Base-by-base conservation (phyloP, 106 monocot species). In the Phalaenopsis equestris region DNA sequence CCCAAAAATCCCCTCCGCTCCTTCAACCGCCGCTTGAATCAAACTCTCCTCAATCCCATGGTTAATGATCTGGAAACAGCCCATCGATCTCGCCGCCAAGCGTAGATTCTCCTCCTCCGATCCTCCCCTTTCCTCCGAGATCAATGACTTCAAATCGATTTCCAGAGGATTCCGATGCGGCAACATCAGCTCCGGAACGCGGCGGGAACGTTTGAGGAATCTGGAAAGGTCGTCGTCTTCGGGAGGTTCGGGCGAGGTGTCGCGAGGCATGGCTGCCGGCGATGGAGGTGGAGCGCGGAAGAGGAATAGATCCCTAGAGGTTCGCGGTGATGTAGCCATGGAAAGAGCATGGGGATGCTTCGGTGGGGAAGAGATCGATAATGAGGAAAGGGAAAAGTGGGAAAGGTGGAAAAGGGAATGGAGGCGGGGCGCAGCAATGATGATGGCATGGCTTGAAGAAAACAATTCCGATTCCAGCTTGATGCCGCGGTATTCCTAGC, bases 271-370 rank as follows among this genome's bases (percentile, higher is more conserved):
- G 14, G 37, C 64, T 1, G 47, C 68, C 30, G 48, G 52, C 49
- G 42, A 55, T 42, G 81, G 87, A 9, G 87, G 87, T 55, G 87
- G 87, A 6, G 84, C 87, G 10, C 79, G 87, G 79, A 41, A 87
- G 55, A 79, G 78, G 0, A 77, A 41, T 18, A 58, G 79, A 30
- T 38, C 55, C 48, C 56, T 37, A 5, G 64, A 1, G 42, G 21
- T 70, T 57, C 37, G 1, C 15, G 77, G 80, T 19, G 70, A 67
- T 18, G 68, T 14, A n/a, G 70, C 77, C 83, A 83, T 77, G 43
- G 42, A 24, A 49, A 2, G 42, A 58, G 18, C 19, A 16, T 41
- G 70, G 8, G 30, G 61, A 47, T 39, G 30, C 55, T 39, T 19
- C 21, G 8, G 2, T 73, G 43, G 72, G 45, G 49, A 57, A 56